These are phyloP conservation scores for Cladosporium sp. DNA, from an alignment of 2,329 filamentous ascomycete genomes.

Conservation along the genomic window DNA sequence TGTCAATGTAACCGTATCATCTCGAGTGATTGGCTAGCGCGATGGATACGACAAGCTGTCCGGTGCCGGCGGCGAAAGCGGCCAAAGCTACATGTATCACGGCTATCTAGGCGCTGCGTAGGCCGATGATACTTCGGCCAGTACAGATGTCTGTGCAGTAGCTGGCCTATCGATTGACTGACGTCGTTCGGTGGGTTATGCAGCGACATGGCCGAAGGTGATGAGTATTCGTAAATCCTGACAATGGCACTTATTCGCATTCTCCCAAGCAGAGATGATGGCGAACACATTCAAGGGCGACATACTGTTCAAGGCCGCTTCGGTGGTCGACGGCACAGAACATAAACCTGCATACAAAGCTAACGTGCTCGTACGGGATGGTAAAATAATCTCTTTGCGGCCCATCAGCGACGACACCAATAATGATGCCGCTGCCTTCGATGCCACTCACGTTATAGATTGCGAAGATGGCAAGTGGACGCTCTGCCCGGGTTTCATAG, in stretches of 20 bases:
- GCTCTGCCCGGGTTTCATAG: conserved; percentile 29
- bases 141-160: not conserved
- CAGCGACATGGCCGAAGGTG: no score
- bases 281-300: not conserved
- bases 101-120: not conserved
- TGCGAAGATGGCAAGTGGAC: conserved; percentile 24
- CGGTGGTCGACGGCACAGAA: conserved; percentile 25
- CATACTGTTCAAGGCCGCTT: conserved; percentile 21
- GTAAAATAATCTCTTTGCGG: conserved; percentile 18
- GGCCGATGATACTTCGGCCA: not conserved
- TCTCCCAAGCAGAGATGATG: not conserved
- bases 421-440: not conserved
- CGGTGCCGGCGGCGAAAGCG: not conserved
- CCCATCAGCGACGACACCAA: not conserved
- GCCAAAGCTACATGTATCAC: not conserved
- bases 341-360: conserved; percentile 19
- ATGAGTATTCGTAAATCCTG: no score
- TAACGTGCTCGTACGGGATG: conserved; percentile 19
- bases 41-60: no score
- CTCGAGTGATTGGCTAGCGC: no score
- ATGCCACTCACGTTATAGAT: conserved; percentile 19
- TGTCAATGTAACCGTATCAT: not conserved
- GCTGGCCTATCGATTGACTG: not conserved
- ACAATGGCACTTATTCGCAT: no score
- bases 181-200: not conserved